phyloP scores from a whole-genome alignment of 1,139 yeast species.

The Candida neerlandica region DNA sequence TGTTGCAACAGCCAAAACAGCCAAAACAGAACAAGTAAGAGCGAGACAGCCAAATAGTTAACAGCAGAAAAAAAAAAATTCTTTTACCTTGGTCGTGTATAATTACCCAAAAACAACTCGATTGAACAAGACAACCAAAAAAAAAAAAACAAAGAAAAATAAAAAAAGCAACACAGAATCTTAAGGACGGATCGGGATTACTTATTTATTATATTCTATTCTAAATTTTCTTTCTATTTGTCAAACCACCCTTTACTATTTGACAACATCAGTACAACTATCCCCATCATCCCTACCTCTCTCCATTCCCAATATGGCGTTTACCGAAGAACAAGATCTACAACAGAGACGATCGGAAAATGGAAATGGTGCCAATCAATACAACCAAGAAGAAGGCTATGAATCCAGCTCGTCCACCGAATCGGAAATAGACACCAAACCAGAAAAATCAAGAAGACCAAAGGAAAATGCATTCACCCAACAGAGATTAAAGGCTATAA shows the following conservation, averaged over 20 bases:
- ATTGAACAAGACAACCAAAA: no score
- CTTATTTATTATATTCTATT: no score
- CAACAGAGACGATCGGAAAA: neutral
- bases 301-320: neutral
- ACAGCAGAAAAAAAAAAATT: neutral
- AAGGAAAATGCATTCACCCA: conserved; percentile 68
- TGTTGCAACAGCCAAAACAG: no score
- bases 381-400: conserved; percentile 15
- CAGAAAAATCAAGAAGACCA: conserved; percentile 52
- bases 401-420: conserved; percentile 20
- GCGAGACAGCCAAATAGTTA: no score
- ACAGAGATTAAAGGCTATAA: conserved; percentile 43
- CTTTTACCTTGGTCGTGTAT: neutral
- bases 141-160: neutral
- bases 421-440: conserved; percentile 1
- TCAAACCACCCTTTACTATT: no score
- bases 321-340: neutral
- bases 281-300: neutral
- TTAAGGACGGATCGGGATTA: no score
- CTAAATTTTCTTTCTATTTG: neutral
- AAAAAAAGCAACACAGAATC: no score
- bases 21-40: no score
- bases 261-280: neutral
- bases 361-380: neutral
- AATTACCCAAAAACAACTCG: neutral